Conservation (phyloP, 352 stramenopile species). For the Plasmopara muralis region DNA sequence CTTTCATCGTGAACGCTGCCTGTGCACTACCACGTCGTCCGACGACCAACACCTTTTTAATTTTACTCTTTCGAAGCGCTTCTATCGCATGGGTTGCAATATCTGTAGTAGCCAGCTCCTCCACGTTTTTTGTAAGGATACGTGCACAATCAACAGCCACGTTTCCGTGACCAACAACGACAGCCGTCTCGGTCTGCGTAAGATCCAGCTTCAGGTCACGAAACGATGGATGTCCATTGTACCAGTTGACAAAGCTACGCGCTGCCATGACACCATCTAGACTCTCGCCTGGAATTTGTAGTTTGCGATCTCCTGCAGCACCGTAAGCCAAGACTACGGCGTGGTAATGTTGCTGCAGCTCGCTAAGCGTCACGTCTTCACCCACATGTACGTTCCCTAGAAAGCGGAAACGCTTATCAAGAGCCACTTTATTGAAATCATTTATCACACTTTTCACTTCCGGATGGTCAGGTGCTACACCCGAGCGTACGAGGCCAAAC, state of each 20-base stretch:
- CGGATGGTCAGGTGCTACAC: conserved; percentile 96
- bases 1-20: conserved; percentile 97
- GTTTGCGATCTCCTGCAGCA: conserved; percentile 82
- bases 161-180: conserved; percentile 97
- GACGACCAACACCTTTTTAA: conserved; percentile 87
- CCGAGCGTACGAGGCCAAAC: conserved; percentile 94
- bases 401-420: conserved; percentile 77
- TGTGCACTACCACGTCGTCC: conserved; percentile 93
- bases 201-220: conserved; percentile 72
- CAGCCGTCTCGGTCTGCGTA: conserved; percentile 55
- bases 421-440: conserved; percentile 92
- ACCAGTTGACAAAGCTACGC: conserved; percentile 97
- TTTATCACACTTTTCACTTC: conserved; percentile 98
- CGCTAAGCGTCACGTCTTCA: conserved; percentile 75
- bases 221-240: conserved; percentile 97
- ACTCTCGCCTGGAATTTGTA: conserved; percentile 84
- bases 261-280: conserved; percentile 76
- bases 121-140: conserved; percentile 89
- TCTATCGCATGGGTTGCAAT: conserved; percentile 88
- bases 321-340: conserved; percentile 95
- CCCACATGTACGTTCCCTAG: conserved; percentile 88
- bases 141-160: conserved; percentile 96
- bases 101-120: conserved; percentile 89
- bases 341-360: conserved; percentile 91
- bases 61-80: conserved; percentile 59